Evolutionary conservation across 768 basidiomycete species (phyloP), one percentile per base, ranked within the genome.

Genomic region (Amanita pallidorosea): DNA sequence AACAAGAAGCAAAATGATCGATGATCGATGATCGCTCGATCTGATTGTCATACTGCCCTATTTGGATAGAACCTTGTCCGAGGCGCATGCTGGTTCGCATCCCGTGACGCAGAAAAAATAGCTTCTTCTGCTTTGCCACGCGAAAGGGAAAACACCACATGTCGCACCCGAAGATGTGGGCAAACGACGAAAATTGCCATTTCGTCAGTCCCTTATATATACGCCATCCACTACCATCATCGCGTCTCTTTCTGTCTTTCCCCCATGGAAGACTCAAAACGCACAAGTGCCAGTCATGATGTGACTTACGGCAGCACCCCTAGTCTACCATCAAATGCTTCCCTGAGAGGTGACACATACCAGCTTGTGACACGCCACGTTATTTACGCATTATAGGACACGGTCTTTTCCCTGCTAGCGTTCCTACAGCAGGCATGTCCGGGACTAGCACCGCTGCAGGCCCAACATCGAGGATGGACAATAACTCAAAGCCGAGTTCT

Each of bases 311-410:
- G 34, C 37, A 61, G 60, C 54, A 40, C 47, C 1, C 53, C 51
- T 9, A 62, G 56, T 45, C 35, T 49, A 34, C 53, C 29, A 15
- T 63, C 63, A 25, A 55, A 57, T 13, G 18, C 54, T 23, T 58
- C 62, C 7, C 49, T 63, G 36, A 48, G 35, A 57, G 59, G 63
- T 63, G 47, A 31, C 23, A 23, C 3, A 11, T 41, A 9, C 11
- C 18, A n/a, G 18, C 20, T 20, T n/a, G 40, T 25, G 42, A 23
- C 29, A 12, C 43, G 29, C 15, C 17, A 33, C 54, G 55, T 45
- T 35, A 17, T 20, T 45, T n/a, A 23, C 23, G 29, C 13, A 23
- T n/a, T 11, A 45, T 18, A 73, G 72, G 56, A 33, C 63, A 69
- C 59, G 69, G 64, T 27, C 63, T 57, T 25, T 51, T 48, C n/a